These are phyloP conservation scores for Aphanomyces stellatus DNA, from an alignment of 352 stramenopile genomes.

Conservation along the genomic window DNA sequence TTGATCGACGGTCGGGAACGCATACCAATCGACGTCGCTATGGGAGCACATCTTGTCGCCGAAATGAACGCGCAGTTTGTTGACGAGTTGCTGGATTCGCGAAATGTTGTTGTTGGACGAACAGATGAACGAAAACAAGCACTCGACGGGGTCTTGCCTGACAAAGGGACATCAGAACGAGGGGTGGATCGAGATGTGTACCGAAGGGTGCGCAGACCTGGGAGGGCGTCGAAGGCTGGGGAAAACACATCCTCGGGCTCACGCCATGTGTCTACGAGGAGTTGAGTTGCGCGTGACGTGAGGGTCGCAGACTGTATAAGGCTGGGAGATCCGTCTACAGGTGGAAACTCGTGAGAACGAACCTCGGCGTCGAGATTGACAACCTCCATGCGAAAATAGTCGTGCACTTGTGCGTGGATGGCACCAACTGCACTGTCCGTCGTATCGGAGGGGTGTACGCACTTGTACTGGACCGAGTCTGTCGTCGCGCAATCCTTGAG, in stretches of 20 bases:
- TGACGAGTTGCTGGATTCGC: constrained; percentile 92
- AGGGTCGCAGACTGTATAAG: neutral
- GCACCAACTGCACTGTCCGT: constrained; percentile 34
- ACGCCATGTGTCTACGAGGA: constrained; percentile 83
- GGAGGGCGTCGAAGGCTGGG: constrained; percentile 63
- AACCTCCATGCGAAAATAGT: constrained; percentile 89
- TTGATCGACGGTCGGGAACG: constrained; percentile 85
- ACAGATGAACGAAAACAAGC: constrained; percentile 97
- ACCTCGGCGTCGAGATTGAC: constrained; percentile 22
- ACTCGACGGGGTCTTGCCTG: constrained; percentile 92
- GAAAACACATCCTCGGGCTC: constrained; percentile 43
- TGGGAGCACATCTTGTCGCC: constrained; percentile 26
- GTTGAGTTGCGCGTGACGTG: constrained; percentile 11
- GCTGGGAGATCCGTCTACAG: constrained; percentile 8
- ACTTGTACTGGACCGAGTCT: constrained; percentile 39
- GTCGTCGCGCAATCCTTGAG: constrained; percentile 32
- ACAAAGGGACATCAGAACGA: neutral
- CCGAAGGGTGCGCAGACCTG: constrained; percentile 84
- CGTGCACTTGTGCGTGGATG: constrained; percentile 28
- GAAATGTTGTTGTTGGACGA: constrained; percentile 98
- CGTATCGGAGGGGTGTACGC: constrained; percentile 48
- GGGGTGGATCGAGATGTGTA: neutral
- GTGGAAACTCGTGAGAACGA: neutral
- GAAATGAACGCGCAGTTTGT: constrained; percentile 83
- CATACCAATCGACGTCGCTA: constrained; percentile 29